Evolutionary conservation across 164 flowering plant species (phyloP), one percentile per base, ranked within the genome.

Genomic region (Sextonia rubra): DNA sequence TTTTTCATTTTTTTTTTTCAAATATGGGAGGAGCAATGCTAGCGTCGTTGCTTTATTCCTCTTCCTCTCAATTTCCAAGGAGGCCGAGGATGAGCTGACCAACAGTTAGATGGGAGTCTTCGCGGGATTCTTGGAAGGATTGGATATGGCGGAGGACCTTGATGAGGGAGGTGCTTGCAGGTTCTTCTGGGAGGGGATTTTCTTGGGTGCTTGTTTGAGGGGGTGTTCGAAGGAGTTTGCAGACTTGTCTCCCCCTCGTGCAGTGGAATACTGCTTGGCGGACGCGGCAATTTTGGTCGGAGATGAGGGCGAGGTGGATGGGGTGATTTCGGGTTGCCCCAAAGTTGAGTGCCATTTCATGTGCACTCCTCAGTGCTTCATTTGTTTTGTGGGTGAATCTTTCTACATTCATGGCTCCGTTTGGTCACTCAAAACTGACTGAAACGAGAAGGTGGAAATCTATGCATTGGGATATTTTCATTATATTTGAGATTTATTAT

Each of bases 361-460:
- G 94, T 30, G 89, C 97, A 7, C 68, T 83, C 18, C 84, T 89
- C 5, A 91, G 76, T 1, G 85, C 79, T 75, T 91, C 97, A 69
- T 90, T 88, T 5, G 94, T 91, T 87, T 91, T 90, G 93, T 86
- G 90, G 29, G 98, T 93, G 78, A 86, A 91, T 65, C 86, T 93
- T 20, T 88, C 94, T 4, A 92, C 92, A 86, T 89, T 87, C 93
- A 90, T 93, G 48, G 63, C 58, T 66, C n/a, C n/a, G n/a, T n/a
- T n/a, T n/a, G n/a, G n/a, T n/a, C n/a, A n/a, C n/a, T n/a, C n/a
- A n/a, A n/a, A n/a, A n/a, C n/a, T n/a, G n/a, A n/a, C n/a, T n/a
- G n/a, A n/a, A n/a, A n/a, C n/a, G n/a, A n/a, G n/a, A n/a, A n/a
- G n/a, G n/a, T n/a, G n/a, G n/a, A n/a, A n/a, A n/a, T n/a, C n/a